phyloP scores from a whole-genome alignment of 139 green algal species.

The Micromonas pusilla region DNA sequence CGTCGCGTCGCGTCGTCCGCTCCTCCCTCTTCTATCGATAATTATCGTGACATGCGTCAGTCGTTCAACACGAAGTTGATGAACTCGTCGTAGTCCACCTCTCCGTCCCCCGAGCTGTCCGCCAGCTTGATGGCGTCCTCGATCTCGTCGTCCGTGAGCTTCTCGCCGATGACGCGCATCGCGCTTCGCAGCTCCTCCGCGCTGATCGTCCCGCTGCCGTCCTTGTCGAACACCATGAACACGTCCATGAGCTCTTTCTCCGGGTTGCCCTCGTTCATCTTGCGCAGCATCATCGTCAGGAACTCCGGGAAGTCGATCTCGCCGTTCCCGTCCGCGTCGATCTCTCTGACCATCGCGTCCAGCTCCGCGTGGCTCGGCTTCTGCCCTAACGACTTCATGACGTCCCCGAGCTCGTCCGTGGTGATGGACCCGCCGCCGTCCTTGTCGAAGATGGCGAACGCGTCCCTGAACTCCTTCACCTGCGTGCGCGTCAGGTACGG shows the following conservation, averaged over 20 bases:
- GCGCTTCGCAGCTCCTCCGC: slow-evolving; percentile 29
- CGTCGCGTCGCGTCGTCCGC: too few species aligned
- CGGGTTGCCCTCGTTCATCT: slow-evolving; percentile 36
- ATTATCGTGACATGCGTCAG: background rate
- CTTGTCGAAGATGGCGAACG: slow-evolving; percentile 40
- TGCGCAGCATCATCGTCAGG: slow-evolving; percentile 37
- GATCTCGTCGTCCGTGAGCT: slow-evolving; percentile 30
- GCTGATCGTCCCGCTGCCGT: slow-evolving; percentile 25
- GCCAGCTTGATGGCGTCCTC: slow-evolving; percentile 32
- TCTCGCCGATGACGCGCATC: slow-evolving; percentile 30
- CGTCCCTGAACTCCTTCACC: slow-evolving; percentile 36
- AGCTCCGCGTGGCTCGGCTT: slow-evolving; percentile 27
- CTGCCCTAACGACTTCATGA: slow-evolving; percentile 32
- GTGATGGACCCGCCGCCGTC: slow-evolving; percentile 34
- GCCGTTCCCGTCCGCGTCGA: slow-evolving; percentile 34
- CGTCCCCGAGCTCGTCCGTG: slow-evolving; percentile 26
- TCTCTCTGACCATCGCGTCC: slow-evolving; percentile 24
- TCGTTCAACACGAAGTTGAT: slow-evolving; percentile 31
- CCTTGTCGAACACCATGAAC: slow-evolving; percentile 32
- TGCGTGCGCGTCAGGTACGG: slow-evolving; percentile 31
- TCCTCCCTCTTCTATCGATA: too few species aligned
- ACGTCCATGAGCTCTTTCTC: slow-evolving; percentile 35
- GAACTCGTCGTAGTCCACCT: slow-evolving; percentile 37
- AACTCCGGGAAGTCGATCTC: slow-evolving; percentile 38
- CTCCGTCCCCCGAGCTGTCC: slow-evolving; percentile 29